Evolutionary conservation across 1,284 basidiomycete species (phyloP).

Genomic region (Fomitopsis pinicola): DNA sequence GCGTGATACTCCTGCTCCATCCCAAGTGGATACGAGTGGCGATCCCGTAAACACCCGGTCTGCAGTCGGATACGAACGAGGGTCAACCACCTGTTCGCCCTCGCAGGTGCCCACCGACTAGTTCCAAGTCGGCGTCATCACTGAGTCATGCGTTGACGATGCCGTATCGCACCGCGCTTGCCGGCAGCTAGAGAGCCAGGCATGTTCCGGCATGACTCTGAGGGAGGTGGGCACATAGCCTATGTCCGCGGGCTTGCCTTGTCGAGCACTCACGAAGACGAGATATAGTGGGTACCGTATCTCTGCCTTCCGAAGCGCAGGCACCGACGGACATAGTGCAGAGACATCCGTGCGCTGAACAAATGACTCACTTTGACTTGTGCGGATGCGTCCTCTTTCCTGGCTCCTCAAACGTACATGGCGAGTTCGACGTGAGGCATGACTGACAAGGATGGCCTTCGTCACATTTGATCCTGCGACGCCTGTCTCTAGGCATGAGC

Average conservation of each 20-base stretch:
- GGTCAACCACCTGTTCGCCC: too few species aligned
- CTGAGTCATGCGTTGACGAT: too few species aligned
- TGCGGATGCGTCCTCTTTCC: constrained; percentile 79
- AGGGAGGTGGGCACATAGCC: background rate
- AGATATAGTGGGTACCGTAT: background rate
- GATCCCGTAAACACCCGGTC: too few species aligned
- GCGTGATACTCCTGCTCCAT: too few species aligned
- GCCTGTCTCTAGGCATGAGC: constrained; percentile 36
- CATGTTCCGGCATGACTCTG: too few species aligned
- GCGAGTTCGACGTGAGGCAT: constrained; percentile 69
- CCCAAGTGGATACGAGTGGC: too few species aligned
- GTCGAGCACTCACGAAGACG: background rate
- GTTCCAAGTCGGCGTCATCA: too few species aligned
- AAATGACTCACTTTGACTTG: constrained; percentile 66
- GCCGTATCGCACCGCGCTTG: too few species aligned
- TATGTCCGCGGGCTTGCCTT: background rate
- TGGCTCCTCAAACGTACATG: constrained; percentile 81
- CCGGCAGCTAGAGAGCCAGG: too few species aligned
- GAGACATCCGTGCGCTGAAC: background rate
- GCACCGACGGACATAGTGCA: background rate
- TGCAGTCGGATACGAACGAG: too few species aligned
- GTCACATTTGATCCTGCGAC: constrained; percentile 77
- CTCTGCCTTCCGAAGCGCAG: background rate
- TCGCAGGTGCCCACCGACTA: too few species aligned
- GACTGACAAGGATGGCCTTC: constrained; percentile 84